Percentiles rank a stretch among this genome's conserved stretches.
Conservation (phyloP, 345 rosid species). For the Eucalyptus decipiens region DNA sequence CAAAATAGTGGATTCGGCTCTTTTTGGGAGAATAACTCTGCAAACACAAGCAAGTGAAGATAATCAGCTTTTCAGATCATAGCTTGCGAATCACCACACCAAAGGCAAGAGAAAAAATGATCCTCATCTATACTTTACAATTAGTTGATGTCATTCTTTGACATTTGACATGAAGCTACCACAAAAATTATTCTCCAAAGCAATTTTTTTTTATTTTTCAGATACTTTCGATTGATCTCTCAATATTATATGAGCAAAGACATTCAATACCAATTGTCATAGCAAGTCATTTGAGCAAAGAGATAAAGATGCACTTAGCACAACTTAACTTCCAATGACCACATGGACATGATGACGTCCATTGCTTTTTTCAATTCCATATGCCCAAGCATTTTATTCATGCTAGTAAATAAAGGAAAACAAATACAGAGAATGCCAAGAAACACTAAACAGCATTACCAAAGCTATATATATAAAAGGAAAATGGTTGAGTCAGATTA, state of each 20-base stretch:
- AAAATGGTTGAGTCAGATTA: neutral
- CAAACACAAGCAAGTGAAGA: neutral
- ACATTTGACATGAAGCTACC: neutral
- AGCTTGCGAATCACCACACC: neutral
- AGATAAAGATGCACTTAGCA: neutral
- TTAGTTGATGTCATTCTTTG: neutral
- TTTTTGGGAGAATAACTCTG: slow-evolving; percentile 27
- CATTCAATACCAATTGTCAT: neutral
- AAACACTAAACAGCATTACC: neutral
- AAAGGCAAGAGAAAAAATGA: neutral
- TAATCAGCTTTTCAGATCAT: neutral
- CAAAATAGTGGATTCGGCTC: slow-evolving; percentile 49
- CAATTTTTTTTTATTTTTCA: neutral
- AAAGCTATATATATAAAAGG: neutral
- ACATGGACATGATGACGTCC: neutral
- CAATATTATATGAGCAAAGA: neutral
- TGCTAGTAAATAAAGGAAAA: neutral
- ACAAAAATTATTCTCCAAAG: neutral
- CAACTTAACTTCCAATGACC: neutral
- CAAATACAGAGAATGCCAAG: neutral
- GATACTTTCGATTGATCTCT: neutral
- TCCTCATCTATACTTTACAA: neutral
- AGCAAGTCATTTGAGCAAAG: neutral
- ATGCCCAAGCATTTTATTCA: neutral
- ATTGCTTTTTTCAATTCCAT: neutral